Evolutionary conservation across 306 rosid genomes (phyloP).

Genomic region (Cotoneaster glaucophyllus): DNA sequence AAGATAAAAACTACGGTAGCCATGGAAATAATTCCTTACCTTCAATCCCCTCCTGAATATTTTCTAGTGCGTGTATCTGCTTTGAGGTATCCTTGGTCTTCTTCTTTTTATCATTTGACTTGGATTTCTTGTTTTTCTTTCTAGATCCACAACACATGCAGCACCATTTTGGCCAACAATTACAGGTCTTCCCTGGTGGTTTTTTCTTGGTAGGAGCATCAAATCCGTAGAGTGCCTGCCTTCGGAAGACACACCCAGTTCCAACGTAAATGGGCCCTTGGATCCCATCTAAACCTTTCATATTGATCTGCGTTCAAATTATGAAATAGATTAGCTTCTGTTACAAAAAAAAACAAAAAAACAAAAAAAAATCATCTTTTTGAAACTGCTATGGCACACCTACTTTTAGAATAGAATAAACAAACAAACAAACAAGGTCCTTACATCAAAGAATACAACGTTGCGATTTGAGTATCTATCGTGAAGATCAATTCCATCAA

Average conservation of each 20-base stretch:
- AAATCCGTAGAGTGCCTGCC: slow-evolving; percentile 91
- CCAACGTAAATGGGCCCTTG: slow-evolving; percentile 97
- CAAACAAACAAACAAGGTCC: slow-evolving; percentile 7
- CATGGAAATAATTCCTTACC: slow-evolving; percentile 34
- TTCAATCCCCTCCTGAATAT: slow-evolving; percentile 71
- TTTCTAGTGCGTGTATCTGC: slow-evolving; percentile 61
- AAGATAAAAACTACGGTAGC: background rate
- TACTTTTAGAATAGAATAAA: background rate
- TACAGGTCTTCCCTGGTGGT: slow-evolving; percentile 64
- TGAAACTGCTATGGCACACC: background rate
- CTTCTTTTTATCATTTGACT: slow-evolving; percentile 45
- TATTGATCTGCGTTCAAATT: slow-evolving; percentile 51
- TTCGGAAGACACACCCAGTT: slow-evolving; percentile 88
- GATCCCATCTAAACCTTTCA: slow-evolving; percentile 94
- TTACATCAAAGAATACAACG: slow-evolving; percentile 88
- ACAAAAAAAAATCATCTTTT: background rate
- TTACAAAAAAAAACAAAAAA: background rate
- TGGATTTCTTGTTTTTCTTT: slow-evolving; percentile 57
- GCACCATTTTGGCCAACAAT: slow-evolving; percentile 92
- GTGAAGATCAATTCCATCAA: slow-evolving; percentile 86
- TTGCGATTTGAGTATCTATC: slow-evolving; percentile 94
- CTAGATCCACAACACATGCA: slow-evolving; percentile 58
- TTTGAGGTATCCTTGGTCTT: slow-evolving; percentile 53
- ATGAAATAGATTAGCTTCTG: slow-evolving; percentile 15
- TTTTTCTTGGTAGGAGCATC: slow-evolving; percentile 86